Base-by-base conservation (phyloP, 805 yeast species). In the Candida dajiaensis region DNA sequence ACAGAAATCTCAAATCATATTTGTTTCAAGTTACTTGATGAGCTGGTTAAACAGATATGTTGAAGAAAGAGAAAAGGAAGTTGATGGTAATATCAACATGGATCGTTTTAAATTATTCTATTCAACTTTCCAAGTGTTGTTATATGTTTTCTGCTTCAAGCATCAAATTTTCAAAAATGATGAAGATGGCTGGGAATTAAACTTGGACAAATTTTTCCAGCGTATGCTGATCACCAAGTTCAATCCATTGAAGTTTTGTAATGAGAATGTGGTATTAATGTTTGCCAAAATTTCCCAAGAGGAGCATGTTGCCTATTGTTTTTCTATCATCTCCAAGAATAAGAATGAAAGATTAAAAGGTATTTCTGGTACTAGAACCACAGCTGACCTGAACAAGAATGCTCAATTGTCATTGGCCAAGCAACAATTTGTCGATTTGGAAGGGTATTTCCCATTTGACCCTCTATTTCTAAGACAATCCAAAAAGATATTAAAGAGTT, bases 381-480 rank as follows among this genome's bases (percentile, higher is more conserved):
- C 50, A 22, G 45, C 49, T 35, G 42, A 49, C 56, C 42, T 70
- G 68, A 15, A 63, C 66, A 36, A 4, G 6, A 54, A 63, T 8
- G 49, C 61, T 10, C 63, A 67, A 55, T 73, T 74, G 44, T 71
- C 78, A 53, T 73, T 74, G 26, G 78, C 80, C 46, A 82, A 82
- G 58, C 90, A 86, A 60, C 96, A 89, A 59, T 89, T 87, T 59
- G 75, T 86, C 54, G 95, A 89, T 58, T 71, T 92, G 44, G 97
- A 90, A 63, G 89, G 94, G n/a, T 92, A 89, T 63, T 92, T 92
- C 66, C 99, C 99, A 12, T 92, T 87, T 63, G 98, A 92, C 69
- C 99, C 99, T 1, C 66, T 94, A 50, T 78, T 85, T 43, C 73
- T 92, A 51, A 84, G 82, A 40, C 66, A 66, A 11, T 77, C 87